A percentile compares a stretch with the other conserved stretches of the same genome.
Conservation (phyloP, 2,329 filamentous ascomycete species). For the Pezicula carpinea region DNA sequence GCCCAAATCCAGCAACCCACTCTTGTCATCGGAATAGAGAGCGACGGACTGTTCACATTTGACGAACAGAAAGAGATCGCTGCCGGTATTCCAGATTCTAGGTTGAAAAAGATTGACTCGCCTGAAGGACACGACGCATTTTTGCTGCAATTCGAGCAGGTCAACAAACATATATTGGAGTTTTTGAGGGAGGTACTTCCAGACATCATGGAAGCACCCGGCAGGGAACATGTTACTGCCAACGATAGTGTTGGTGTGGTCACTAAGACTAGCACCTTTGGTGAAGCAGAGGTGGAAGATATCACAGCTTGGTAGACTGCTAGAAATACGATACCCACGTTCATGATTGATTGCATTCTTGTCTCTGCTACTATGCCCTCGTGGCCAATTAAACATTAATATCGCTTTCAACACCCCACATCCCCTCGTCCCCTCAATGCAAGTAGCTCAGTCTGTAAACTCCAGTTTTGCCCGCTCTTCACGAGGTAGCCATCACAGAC, state of each 20-base stretch:
- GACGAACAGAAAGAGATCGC: constrained; percentile 94
- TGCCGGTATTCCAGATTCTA: constrained; percentile 69
- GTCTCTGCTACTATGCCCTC: no score
- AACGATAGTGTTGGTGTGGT: constrained; percentile 53
- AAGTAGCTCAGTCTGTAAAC: no score
- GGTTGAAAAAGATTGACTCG: constrained; percentile 82
- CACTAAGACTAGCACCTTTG: constrained; percentile 87
- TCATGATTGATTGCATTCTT: no score
- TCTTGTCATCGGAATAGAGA: constrained; percentile 89
- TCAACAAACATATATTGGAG: constrained; percentile 78
- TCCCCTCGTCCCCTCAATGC: no score
- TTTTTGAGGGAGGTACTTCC: constrained; percentile 81
- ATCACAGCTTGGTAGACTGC: constrained; percentile 82
- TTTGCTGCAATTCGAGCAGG: constrained; percentile 92
- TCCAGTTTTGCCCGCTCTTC: no score
- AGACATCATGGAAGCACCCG: constrained; percentile 75
- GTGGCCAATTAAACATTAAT: no score
- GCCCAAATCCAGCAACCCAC: constrained; percentile 82
- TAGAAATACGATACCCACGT: background rate
- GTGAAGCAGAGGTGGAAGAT: constrained; percentile 92
- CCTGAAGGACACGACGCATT: constrained; percentile 97
- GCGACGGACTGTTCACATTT: constrained; percentile 93
- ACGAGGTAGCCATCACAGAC: no score
- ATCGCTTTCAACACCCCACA: no score
- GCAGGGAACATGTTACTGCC: constrained; percentile 34